Conservation (phyloP, 2,329 filamentous ascomycete species). For the Talaromyces piceae region DNA sequence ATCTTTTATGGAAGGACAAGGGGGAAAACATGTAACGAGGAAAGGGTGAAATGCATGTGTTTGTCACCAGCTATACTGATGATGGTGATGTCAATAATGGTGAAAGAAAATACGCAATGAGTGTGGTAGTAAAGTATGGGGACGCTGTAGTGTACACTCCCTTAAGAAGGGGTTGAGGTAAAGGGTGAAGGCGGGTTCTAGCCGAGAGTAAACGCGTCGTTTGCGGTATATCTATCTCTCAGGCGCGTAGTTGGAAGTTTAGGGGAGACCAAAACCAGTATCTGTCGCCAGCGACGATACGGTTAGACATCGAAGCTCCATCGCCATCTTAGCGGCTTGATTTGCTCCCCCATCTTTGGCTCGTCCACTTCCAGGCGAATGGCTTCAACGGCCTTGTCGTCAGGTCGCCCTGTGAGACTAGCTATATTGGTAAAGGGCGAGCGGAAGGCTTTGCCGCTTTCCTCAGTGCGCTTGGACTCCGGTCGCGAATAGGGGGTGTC, state of each 20-base stretch:
- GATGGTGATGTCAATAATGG: background rate
- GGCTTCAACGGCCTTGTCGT: constrained; percentile 27
- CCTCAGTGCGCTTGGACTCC: constrained; percentile 28
- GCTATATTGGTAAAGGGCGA: constrained; percentile 26
- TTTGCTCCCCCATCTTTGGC: constrained; percentile 20
- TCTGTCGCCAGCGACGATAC: background rate
- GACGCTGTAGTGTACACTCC: constrained; percentile 11
- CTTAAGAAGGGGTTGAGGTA: background rate
- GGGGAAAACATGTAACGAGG: background rate
- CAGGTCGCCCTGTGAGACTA: constrained; percentile 23
- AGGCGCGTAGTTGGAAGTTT: background rate
- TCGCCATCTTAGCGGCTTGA: constrained; percentile 31
- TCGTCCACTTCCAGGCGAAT: constrained; percentile 32
- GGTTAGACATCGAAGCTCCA: constrained; percentile 39
- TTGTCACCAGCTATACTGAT: background rate
- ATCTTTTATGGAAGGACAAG: background rate
- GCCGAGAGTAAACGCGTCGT: background rate
- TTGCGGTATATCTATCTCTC: no score
- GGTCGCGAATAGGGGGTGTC: constrained; percentile 30
- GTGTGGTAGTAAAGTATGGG: constrained; percentile 1
- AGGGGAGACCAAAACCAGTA: background rate
- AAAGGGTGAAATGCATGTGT: background rate
- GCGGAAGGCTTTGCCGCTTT: constrained; percentile 23
- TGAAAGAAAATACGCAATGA: constrained; percentile 8
- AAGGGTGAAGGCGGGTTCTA: background rate